Percentiles rank a stretch among this genome's conserved stretches.
Evolutionary conservation across 2,329 filamentous ascomycete species (phyloP).

Genomic region (Ambrosiella beaveri): DNA sequence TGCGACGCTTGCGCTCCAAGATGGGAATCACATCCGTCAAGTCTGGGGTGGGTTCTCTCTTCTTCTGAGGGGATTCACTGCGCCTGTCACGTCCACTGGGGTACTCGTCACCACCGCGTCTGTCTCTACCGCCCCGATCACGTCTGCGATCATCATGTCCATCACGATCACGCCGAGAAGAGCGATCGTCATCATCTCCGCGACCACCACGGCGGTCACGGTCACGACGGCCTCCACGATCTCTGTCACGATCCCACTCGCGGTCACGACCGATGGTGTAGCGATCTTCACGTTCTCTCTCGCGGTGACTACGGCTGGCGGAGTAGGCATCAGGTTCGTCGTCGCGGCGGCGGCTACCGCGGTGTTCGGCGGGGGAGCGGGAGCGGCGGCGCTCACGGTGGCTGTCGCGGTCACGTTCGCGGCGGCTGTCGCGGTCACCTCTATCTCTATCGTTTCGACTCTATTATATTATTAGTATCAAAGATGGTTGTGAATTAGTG

Average conservation of each 20-base stretch:
- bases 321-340: conserved; percentile 77
- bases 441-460: conserved; percentile 14
- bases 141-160: conserved; percentile 23
- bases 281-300: conserved; percentile 82
- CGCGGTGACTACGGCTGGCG: conserved; percentile 78
- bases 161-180: conserved; percentile 41
- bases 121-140: conserved; percentile 8
- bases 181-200: conserved; percentile 48
- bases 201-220: conserved; percentile 28
- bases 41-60: conserved; percentile 90
- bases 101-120: conserved; percentile 20
- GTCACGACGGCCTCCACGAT: conserved; percentile 15
- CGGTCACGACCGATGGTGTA: conserved; percentile 55
- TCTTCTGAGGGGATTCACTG: conserved; percentile 68
- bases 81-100: conserved; percentile 32
- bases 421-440: conserved; percentile 22
- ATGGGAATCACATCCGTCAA: conserved; percentile 73
- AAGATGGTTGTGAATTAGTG: neutral
- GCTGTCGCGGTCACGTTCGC: conserved; percentile 24
- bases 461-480: conserved; percentile 3
- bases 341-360: conserved; percentile 50
- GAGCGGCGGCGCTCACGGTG: conserved; percentile 55
- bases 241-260: conserved; percentile 59
- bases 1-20: conserved; percentile 68
- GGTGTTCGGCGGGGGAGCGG: conserved; percentile 59